Conservation (phyloP, 352 stramenopile genomes). For the Pythium oligandrum region DNA sequence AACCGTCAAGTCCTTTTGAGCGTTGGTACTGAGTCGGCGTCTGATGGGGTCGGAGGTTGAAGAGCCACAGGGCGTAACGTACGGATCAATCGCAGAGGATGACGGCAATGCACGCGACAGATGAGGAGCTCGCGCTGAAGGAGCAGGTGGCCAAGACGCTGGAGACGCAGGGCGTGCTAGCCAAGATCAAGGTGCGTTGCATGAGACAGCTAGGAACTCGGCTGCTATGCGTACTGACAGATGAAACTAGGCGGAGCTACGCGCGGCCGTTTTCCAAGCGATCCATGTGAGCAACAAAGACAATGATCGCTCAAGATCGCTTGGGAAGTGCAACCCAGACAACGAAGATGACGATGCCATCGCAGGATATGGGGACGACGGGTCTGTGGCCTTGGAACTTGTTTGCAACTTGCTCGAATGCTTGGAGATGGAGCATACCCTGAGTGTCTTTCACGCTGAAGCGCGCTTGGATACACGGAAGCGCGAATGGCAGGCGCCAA, state of each 20-base stretch:
- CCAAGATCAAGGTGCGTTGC: conserved; percentile 55
- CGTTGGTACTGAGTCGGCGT: too few species aligned
- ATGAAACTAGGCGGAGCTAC: conserved; percentile 46
- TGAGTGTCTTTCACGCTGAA: conserved; percentile 46
- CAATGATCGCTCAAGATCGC: too few species aligned
- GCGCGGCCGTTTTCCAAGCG: conserved; percentile 71
- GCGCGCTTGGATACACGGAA: conserved; percentile 14
- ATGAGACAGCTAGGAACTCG: too few species aligned
- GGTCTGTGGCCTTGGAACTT: conserved; percentile 37
- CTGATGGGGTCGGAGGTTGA: too few species aligned
- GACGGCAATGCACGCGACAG: conserved; percentile 21
- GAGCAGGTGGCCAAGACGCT: conserved; percentile 52
- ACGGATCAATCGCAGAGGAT: too few species aligned
- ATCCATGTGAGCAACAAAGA: conserved; percentile 34
- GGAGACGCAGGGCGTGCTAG: conserved; percentile 55
- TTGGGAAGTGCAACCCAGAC: too few species aligned
- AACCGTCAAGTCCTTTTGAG: too few species aligned
- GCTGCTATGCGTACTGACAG: too few species aligned
- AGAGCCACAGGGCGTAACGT: too few species aligned
- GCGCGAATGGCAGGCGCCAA: conserved; percentile 5
- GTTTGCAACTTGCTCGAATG: conserved; percentile 54
- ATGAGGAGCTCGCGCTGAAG: conserved; percentile 62
- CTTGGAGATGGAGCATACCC: conserved; percentile 54
- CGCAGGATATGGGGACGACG: conserved; percentile 23
- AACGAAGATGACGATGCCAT: not conserved